phyloP scores from a whole-genome alignment of 768 basidiomycete genomes.

The Agrocybe pediades region DNA sequence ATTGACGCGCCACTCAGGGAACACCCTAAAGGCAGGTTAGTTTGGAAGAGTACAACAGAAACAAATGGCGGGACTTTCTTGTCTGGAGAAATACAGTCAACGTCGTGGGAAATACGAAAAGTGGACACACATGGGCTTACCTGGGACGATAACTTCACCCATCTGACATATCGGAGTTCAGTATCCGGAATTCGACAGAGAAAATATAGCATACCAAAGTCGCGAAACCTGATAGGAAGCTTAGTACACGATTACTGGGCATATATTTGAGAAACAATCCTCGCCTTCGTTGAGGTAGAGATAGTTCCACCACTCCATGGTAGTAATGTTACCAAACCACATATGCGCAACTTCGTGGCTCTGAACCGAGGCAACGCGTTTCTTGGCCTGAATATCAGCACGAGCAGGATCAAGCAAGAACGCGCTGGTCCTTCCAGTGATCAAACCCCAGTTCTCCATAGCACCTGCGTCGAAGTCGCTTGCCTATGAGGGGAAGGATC shows the following conservation, averaged over 20 bases:
- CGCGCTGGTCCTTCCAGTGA: constrained; percentile 83
- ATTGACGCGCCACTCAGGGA: constrained; percentile 86
- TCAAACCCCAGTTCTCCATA: constrained; percentile 96
- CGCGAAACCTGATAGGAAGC: constrained; percentile 64
- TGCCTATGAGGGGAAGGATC: constrained; percentile 41
- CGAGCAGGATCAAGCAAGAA: constrained; percentile 81
- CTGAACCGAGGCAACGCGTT: constrained; percentile 75
- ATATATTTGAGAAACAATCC: constrained; percentile 4
- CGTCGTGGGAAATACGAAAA: background rate
- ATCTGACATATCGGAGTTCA: constrained; percentile 43
- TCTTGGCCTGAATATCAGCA: constrained; percentile 72
- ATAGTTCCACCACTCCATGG: constrained; percentile 93
- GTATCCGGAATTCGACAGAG: background rate
- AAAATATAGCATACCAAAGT: constrained; percentile 57
- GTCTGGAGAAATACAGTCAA: constrained; percentile 36
- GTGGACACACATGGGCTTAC: constrained; percentile 36
- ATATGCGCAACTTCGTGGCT: constrained; percentile 88
- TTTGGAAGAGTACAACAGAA: background rate
- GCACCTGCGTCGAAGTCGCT: constrained; percentile 89
- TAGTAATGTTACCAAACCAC: constrained; percentile 93
- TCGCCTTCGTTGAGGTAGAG: constrained; percentile 79
- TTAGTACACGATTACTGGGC: constrained; percentile 5
- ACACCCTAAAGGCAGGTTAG: constrained; percentile 34
- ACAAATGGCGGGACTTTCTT: constrained; percentile 39
- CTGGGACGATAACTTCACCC: constrained; percentile 86